Evolutionary conservation across 2,329 filamentous ascomycete genomes (phyloP).

Genomic region (Tetracladium maxilliforme): DNA sequence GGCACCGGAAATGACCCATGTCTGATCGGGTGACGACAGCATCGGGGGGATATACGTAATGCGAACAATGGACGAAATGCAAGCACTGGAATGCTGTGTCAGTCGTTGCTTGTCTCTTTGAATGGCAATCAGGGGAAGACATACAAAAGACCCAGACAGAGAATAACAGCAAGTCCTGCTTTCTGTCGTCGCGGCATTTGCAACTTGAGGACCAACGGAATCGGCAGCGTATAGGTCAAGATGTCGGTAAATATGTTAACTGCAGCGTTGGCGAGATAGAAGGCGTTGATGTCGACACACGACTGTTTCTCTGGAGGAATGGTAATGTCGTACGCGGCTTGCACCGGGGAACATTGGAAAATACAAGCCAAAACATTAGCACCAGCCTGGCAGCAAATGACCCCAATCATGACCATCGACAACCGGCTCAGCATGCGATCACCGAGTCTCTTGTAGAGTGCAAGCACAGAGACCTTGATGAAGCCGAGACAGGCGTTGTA

Average conservation of each 20-base stretch:
- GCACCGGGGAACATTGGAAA: conserved; percentile 26
- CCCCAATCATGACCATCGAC: conserved; percentile 20
- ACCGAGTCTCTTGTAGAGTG: conserved; percentile 26
- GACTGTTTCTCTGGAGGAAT: conserved; percentile 12
- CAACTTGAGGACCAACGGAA: conserved; percentile 23
- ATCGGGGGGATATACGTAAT: conserved; percentile 27
- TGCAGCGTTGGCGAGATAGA: conserved; percentile 29
- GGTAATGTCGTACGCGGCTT: conserved; percentile 20
- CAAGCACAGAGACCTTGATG: conserved; percentile 29
- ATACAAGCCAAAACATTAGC: conserved; percentile 24
- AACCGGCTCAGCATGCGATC: conserved; percentile 19
- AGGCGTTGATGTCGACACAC: conserved; percentile 28
- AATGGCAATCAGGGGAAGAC: conserved; percentile 1
- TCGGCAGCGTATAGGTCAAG: conserved; percentile 26
- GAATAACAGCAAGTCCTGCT: conserved; percentile 22
- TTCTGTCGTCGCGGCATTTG: conserved; percentile 28
- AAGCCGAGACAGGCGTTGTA: no score
- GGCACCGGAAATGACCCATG: conserved; percentile 19
- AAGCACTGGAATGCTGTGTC: no score
- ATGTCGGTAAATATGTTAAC: conserved; percentile 30
- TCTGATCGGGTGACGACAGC: conserved; percentile 18
- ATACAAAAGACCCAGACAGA: conserved; percentile 13
- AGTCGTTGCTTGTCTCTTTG: neutral
- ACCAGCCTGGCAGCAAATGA: conserved; percentile 22
- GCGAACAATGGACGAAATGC: conserved; percentile 28